Percentiles rank a stretch among this genome's conserved stretches.
phyloP scores from a whole-genome alignment of 176 grass and related monocot species.

The Oryza coarctata region DNA sequence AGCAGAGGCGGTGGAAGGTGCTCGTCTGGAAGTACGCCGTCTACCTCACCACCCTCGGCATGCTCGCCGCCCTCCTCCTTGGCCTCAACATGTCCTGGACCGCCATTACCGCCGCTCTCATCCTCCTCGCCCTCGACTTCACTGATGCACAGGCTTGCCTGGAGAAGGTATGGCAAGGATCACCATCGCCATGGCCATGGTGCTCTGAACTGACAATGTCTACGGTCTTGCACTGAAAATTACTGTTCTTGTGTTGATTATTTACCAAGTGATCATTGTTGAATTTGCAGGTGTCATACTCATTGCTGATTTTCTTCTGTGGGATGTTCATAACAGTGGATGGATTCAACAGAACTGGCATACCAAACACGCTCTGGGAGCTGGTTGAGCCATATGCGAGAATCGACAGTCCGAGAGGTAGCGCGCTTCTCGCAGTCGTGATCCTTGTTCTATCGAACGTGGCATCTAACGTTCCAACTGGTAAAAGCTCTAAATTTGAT shows the following conservation, averaged over 20 bases:
- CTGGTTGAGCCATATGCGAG: slow-evolving; percentile 70
- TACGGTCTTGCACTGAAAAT: not conserved
- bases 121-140: slow-evolving; percentile 89
- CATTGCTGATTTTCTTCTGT: slow-evolving; percentile 91
- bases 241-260: not conserved
- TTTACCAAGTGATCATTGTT: not conserved
- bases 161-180: slow-evolving; percentile 59
- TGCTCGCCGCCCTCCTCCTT: slow-evolving; percentile 78
- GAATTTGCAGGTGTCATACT: slow-evolving; percentile 82
- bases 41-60: slow-evolving; percentile 76
- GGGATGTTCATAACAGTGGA: slow-evolving; percentile 99
- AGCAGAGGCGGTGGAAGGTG: slow-evolving; percentile 62
- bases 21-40: slow-evolving; percentile 74
- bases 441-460: slow-evolving; percentile 91
- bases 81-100: slow-evolving; percentile 98
- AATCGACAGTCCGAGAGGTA: slow-evolving; percentile 61
- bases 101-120: slow-evolving; percentile 80
- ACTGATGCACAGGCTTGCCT: slow-evolving; percentile 84
- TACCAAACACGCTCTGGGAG: slow-evolving; percentile 84
- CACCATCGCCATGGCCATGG: not conserved
- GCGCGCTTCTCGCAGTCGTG: slow-evolving; percentile 65
- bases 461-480: slow-evolving; percentile 96
- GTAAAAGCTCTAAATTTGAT: slow-evolving; percentile 22
- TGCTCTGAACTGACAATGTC: not conserved
- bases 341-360: slow-evolving; percentile 89